Percentiles rank a stretch among this genome's conserved stretches.
Conservation (phyloP, 345 rosid species). For the Anastatica hierochuntica region DNA sequence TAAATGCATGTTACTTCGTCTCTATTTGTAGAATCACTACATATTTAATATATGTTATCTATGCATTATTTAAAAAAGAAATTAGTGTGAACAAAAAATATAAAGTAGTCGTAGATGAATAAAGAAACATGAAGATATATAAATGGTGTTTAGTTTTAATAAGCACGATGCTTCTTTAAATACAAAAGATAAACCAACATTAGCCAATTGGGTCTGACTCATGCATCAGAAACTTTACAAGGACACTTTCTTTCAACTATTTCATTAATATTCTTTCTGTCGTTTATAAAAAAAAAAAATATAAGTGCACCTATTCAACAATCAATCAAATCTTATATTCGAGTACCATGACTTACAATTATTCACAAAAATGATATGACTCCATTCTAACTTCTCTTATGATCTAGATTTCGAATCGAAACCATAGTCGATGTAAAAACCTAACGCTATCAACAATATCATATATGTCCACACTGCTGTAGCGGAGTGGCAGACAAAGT, state of each 20-base stretch:
- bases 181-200: slow-evolving; percentile 12
- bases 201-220: slow-evolving; percentile 25
- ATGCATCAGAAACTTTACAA: slow-evolving; percentile 15
- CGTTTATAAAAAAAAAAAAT: not conserved
- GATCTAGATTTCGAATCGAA: not conserved
- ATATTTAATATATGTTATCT: slow-evolving; percentile 2
- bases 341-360: no score
- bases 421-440: not conserved
- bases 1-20: slow-evolving; percentile 10
- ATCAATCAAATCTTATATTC: no score
- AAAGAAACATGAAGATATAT: not conserved
- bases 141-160: not conserved
- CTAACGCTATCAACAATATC: no score
- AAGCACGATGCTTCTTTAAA: not conserved
- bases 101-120: slow-evolving; percentile 15
- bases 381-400: not conserved
- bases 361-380: not conserved
- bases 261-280: not conserved
- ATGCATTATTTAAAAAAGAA: not conserved
- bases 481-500: no score
- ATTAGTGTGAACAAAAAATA: slow-evolving; percentile 12
- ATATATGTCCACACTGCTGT: no score
- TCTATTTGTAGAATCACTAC: slow-evolving; percentile 4
- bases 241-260: slow-evolving; percentile 1
- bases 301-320: slow-evolving; percentile 10